phyloP scores from a whole-genome alignment of 805 yeast genomes.

The Zygoascus biomembranicola region DNA sequence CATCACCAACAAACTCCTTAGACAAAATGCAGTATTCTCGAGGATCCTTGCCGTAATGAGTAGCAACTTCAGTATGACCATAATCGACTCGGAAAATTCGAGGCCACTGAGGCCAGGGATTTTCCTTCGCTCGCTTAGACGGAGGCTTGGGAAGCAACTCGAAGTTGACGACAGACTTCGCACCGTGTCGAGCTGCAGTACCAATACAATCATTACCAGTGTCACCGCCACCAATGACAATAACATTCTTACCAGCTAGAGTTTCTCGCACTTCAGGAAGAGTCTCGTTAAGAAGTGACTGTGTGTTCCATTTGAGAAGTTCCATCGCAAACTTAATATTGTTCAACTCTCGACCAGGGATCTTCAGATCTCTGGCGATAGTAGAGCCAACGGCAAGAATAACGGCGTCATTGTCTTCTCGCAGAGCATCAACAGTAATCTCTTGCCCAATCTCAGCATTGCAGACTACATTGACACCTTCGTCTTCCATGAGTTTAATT shows the following conservation, averaged over 20 bases:
- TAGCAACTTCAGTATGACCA: constrained; percentile 92
- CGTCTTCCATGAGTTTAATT: constrained; percentile 80
- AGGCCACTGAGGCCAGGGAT: constrained; percentile 99
- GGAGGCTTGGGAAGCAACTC: constrained; percentile 94
- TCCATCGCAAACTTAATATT: constrained; percentile 95
- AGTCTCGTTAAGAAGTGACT: constrained; percentile 75
- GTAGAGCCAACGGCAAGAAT: constrained; percentile 91
- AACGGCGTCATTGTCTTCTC: constrained; percentile 66
- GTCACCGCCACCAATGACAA: constrained; percentile 99
- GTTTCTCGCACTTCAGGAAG: constrained; percentile 66
- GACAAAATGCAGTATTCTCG: constrained; percentile 94
- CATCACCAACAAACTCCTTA: constrained; percentile 93
- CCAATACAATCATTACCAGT: constrained; percentile 99
- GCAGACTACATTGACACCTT: constrained; percentile 75
- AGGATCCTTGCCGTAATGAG: constrained; percentile 94
- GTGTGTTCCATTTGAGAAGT: constrained; percentile 77
- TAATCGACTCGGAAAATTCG: constrained; percentile 95
- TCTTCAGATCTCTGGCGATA: constrained; percentile 88
- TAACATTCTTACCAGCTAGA: constrained; percentile 78
- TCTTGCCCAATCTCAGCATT: constrained; percentile 81
- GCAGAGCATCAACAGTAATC: constrained; percentile 60
- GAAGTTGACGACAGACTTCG: constrained; percentile 86
- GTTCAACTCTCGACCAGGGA: constrained; percentile 86
- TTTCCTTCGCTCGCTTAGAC: constrained; percentile 74
- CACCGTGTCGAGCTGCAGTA: constrained; percentile 95